Evolutionary conservation across 768 basidiomycete species (phyloP).

Genomic region (Suillus brevipes): DNA sequence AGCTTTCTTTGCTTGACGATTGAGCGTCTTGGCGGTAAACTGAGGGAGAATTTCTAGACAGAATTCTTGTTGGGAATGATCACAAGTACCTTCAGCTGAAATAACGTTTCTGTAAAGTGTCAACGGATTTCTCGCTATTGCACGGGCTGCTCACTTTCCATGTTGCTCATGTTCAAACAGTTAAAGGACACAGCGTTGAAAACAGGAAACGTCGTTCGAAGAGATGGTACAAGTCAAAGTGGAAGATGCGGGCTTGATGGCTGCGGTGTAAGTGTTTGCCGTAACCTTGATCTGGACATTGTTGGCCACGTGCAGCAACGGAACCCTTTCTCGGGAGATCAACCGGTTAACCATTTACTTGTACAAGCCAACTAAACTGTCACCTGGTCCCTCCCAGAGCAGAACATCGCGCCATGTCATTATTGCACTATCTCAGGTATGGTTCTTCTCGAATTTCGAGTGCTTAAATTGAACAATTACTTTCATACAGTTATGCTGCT

Average conservation of each 20-base stretch:
- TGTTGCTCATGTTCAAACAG: slow-evolving; percentile 61
- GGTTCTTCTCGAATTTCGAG: slow-evolving; percentile 17
- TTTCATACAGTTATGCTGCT: slow-evolving; percentile 63
- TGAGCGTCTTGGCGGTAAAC: slow-evolving; percentile 98
- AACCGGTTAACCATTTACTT: not conserved
- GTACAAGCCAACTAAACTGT: not conserved
- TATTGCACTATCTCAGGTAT: slow-evolving; percentile 61
- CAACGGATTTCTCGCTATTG: slow-evolving; percentile 23
- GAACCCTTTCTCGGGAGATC: not conserved
- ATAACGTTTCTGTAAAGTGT: slow-evolving; percentile 80
- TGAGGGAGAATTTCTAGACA: slow-evolving; percentile 33
- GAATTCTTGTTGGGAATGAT: slow-evolving; percentile 14
- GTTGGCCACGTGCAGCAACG: not conserved
- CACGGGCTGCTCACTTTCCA: slow-evolving; percentile 72
- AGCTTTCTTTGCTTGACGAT: slow-evolving; percentile 94
- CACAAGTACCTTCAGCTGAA: slow-evolving; percentile 85
- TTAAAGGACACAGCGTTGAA: not conserved
- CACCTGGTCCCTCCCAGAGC: not conserved
- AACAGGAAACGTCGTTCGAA: not conserved
- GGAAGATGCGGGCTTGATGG: not conserved
- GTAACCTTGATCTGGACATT: not conserved
- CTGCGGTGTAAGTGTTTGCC: not conserved
- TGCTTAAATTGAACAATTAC: not conserved
- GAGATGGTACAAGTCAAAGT: not conserved
- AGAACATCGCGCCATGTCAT: not conserved